Base-by-base conservation (phyloP, 1,284 basidiomycete genomes). In the Flammula alnicola region DNA sequence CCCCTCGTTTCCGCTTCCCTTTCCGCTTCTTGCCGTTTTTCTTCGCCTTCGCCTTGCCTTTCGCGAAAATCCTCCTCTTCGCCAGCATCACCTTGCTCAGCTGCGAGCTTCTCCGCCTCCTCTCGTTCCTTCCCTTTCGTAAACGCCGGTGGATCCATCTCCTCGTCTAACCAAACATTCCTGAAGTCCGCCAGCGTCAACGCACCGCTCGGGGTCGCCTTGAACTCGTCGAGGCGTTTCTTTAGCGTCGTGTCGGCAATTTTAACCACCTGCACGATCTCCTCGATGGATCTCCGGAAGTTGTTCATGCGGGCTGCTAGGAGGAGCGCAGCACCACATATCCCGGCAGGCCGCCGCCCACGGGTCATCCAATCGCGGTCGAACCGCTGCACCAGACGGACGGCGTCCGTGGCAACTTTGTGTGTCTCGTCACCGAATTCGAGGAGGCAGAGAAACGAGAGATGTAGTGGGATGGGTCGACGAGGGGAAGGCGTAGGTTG, bases 221-320 rank as follows among this genome's bases (percentile, higher is more conserved):
- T 91, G 75, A 99, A 99, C 72, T 99, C 97, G 19, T 95, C 90
- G n/a, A 99, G 75, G 12, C 97, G 83, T 69, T 96, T 96, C 71
- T 89, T 87, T 47, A 99, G 75, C 3, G 97, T 99, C 5, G 87
- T 87, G 59, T 98, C 95, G 20, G 95, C 94, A 57, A 98, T 98
- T 73, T 99, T 99, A 60, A 99, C 97, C 6, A 99, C 95, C 66
- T 97, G 94, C 9, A 98, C 95, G 44, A 99, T 89, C 70, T 99
- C 97, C 63, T 95, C 91, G 2, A 98, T 80, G 17, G 88, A 92
- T 36, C 97, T 79, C 30, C 95, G 78, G 65, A 97, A 99, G 67
- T 98, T 95, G 72, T 97, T 98, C 97, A 99, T 99, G 16, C 97
- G 86, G 25, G 95, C 96, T 0, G 97, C 97, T 14, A 99, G 83